A percentile compares a stretch with the other conserved stretches of the same genome.
These are phyloP conservation scores for Stentor roeselii DNA, from an alignment of 73 alveolate genomes.

Conservation along the genomic window DNA sequence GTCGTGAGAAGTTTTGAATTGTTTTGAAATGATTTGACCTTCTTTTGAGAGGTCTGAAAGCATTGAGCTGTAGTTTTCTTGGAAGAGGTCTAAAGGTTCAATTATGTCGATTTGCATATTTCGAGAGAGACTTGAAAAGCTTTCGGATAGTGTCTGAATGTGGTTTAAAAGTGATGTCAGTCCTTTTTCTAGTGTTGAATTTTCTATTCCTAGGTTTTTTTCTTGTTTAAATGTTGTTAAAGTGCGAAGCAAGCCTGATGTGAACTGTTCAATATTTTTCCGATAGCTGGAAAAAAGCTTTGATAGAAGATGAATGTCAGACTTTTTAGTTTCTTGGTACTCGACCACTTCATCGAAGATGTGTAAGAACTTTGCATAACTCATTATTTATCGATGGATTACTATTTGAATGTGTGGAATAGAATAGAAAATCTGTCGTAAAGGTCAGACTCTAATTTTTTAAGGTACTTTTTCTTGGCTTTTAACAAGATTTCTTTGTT, in stretches of 20 bases:
- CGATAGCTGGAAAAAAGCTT: neutral
- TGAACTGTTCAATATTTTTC: neutral
- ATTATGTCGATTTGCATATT: neutral
- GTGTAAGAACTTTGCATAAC: neutral
- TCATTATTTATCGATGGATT: neutral
- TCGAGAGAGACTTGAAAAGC: neutral
- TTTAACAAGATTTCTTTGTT: too few relatives aligned
- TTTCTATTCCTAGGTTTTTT: neutral
- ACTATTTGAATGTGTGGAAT: too few relatives aligned
- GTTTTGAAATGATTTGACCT: neutral
- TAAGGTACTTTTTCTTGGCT: too few relatives aligned
- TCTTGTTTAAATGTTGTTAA: neutral
- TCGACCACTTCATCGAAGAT: neutral
- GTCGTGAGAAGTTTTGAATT: neutral
- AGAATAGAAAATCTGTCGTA: too few relatives aligned
- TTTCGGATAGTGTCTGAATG: neutral
- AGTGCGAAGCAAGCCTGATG: neutral
- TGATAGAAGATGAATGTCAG: neutral
- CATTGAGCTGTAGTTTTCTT: slow-evolving; percentile 8
- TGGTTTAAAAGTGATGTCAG: neutral
- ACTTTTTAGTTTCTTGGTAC: too few relatives aligned
- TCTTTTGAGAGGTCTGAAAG: neutral
- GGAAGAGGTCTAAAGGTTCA: slow-evolving; percentile 24
- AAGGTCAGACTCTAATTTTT: too few relatives aligned
- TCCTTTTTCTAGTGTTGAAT: neutral